phyloP scores from a whole-genome alignment of 2,329 filamentous ascomycete species.

The Penicillium sp. region DNA sequence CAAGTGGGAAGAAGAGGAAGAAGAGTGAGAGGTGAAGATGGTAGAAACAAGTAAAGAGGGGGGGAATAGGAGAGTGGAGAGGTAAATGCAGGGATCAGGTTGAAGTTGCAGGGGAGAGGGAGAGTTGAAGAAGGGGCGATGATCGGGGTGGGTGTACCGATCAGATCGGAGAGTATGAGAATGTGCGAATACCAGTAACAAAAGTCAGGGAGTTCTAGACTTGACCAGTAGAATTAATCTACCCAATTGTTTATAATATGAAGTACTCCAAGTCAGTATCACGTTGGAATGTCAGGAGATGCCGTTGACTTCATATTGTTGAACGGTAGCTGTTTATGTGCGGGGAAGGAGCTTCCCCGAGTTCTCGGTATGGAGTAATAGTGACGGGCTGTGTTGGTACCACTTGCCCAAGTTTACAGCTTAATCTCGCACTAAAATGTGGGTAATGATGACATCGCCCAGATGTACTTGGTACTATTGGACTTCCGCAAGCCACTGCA shows the following conservation, averaged over 20 bases:
- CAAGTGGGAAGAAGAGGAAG: not conserved
- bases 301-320: not conserved
- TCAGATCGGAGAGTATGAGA: slow-evolving; percentile 1
- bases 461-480: slow-evolving; percentile 5
- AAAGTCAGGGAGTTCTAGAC: not conserved
- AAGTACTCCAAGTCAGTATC: not conserved
- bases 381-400: slow-evolving; percentile 2
- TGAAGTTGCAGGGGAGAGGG: not conserved
- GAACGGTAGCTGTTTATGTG: slow-evolving; percentile 5
- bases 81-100: slow-evolving; percentile 1
- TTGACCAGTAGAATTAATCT: not conserved
- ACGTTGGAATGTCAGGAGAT: not conserved
- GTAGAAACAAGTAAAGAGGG: slow-evolving; percentile 4
- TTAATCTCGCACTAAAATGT: not conserved
- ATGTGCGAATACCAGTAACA: not conserved
- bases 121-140: slow-evolving; percentile 7
- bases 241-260: not conserved
- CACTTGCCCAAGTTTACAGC: not conserved
- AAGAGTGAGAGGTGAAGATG: slow-evolving; percentile 3
- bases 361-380: slow-evolving; percentile 1
- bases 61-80: slow-evolving; percentile 1
- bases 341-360: slow-evolving; percentile 12
- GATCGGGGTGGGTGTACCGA: slow-evolving; percentile 6
- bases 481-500: not conserved
- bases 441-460: slow-evolving; percentile 12